Percentiles rank a stretch among this genome's conserved stretches.
Evolutionary conservation across 1,284 basidiomycete species (phyloP).

Genomic region (Tilletia caries): DNA sequence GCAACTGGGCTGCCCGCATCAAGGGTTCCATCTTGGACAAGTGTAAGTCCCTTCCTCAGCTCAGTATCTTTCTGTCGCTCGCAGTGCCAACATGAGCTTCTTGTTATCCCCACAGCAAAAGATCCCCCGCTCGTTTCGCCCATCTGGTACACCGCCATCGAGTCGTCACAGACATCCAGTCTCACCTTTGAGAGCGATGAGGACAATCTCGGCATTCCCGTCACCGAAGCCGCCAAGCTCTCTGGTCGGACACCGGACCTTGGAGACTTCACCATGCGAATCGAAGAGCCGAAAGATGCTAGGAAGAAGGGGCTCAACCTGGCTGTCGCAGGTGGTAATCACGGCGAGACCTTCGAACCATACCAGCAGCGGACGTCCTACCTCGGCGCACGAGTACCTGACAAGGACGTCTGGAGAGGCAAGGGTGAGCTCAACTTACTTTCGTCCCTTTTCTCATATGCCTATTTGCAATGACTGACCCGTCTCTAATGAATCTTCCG

Average conservation of each 20-base stretch:
- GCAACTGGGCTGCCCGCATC: conserved; percentile 81
- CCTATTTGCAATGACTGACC: not conserved
- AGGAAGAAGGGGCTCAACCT: conserved; percentile 58
- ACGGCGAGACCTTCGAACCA: conserved; percentile 64
- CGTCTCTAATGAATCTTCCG: not conserved
- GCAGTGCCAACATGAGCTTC: conserved; percentile 14
- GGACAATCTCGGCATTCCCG: conserved; percentile 63
- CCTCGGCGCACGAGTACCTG: conserved; percentile 64
- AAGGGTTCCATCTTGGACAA: conserved; percentile 73
- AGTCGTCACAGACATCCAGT: conserved; percentile 59
- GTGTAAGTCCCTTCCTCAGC: conserved; percentile 56
- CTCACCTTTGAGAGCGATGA: conserved; percentile 70
- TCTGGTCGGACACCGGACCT: conserved; percentile 71
- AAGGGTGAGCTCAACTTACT: conserved; percentile 61
- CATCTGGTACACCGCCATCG: conserved; percentile 80
- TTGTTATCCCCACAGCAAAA: not conserved
- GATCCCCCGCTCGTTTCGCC: conserved; percentile 59
- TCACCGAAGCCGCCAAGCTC: conserved; percentile 62
- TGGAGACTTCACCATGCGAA: conserved; percentile 73
- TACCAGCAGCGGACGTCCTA: conserved; percentile 71
- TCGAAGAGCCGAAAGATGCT: conserved; percentile 67
- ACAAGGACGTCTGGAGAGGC: conserved; percentile 75
- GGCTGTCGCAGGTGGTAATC: conserved; percentile 57
- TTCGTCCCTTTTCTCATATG: too few species aligned
- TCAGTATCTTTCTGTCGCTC: not conserved